These are phyloP conservation scores for Corymbia calophylla DNA, from an alignment of 441 rosid genomes.

Conservation along the genomic window DNA sequence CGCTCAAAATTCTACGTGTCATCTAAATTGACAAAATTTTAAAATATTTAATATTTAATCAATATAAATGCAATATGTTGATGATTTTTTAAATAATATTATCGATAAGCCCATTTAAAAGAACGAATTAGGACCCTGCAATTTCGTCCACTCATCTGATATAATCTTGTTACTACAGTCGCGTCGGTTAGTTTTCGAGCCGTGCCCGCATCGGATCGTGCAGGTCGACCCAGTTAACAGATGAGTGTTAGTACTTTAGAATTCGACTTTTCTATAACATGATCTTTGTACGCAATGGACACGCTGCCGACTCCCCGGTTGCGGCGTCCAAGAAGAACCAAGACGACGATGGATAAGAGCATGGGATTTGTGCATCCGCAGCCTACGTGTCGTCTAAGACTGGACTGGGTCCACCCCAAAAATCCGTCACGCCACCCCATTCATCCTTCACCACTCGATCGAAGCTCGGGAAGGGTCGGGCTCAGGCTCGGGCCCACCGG, in stretches of 20 bases:
- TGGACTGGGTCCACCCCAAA: background rate
- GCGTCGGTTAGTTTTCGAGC: background rate
- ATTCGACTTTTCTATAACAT: background rate
- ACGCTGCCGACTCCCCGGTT: background rate
- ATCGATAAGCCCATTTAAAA: too few species aligned
- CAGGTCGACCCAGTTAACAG: background rate
- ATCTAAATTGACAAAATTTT: too few species aligned
- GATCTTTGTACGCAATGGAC: background rate
- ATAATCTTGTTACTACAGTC: background rate
- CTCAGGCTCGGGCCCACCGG: background rate
- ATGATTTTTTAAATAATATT: too few species aligned
- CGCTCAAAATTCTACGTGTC: too few species aligned
- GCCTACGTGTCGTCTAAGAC: background rate
- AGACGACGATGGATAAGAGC: background rate
- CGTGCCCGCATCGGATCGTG: background rate
- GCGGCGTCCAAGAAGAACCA: background rate
- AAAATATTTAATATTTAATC: too few species aligned
- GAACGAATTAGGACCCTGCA: too few species aligned
- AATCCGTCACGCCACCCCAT: background rate
- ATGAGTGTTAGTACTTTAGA: too few species aligned
- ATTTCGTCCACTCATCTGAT: background rate
- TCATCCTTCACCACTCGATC: background rate
- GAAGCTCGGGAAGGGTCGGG: background rate
- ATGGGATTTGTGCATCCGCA: background rate
- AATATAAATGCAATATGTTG: fast-evolving